Percentiles rank a stretch among this genome's conserved stretches.
Evolutionary conservation across 345 rosid genomes (phyloP).

Genomic region (Capsella bursapastoris): DNA sequence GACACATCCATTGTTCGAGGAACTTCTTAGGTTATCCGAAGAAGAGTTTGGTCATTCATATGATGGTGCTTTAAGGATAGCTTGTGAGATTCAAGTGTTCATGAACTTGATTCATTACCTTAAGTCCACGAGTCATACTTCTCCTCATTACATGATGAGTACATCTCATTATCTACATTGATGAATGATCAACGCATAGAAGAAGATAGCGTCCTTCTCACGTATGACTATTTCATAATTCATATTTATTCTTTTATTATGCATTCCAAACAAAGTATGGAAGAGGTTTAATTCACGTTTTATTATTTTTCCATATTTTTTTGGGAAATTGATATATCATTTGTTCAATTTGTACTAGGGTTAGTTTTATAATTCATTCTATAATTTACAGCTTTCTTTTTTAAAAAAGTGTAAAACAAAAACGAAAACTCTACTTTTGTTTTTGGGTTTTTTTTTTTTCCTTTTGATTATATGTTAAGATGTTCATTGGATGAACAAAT

Average conservation of each 20-base stretch:
- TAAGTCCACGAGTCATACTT: conserved; percentile 41
- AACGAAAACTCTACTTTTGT: no score
- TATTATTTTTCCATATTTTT: conserved; percentile 18
- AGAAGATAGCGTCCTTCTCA: not conserved
- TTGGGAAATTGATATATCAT: conserved; percentile 2
- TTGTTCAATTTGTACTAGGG: not conserved
- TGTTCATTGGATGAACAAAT: no score
- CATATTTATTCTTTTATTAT: conserved; percentile 1
- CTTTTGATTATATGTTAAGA: no score
- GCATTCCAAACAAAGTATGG: not conserved
- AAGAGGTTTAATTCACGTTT: not conserved
- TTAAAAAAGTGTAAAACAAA: no score
- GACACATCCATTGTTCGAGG: conserved; percentile 53
- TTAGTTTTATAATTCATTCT: not conserved
- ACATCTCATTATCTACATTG: conserved; percentile 29
- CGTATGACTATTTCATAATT: not conserved
- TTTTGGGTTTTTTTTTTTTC: no score
- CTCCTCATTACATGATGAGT: conserved; percentile 26
- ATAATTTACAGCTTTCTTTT: no score
- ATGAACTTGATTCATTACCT: conserved; percentile 50
- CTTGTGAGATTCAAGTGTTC: conserved; percentile 55
- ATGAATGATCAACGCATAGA: not conserved
- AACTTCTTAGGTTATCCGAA: conserved; percentile 49
- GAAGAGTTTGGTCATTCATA: conserved; percentile 55
- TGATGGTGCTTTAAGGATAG: conserved; percentile 54